A percentile compares a stretch with the other conserved stretches of the same genome.
phyloP scores from a whole-genome alignment of 352 stramenopile genomes.

The Pythium brachiatum region DNA sequence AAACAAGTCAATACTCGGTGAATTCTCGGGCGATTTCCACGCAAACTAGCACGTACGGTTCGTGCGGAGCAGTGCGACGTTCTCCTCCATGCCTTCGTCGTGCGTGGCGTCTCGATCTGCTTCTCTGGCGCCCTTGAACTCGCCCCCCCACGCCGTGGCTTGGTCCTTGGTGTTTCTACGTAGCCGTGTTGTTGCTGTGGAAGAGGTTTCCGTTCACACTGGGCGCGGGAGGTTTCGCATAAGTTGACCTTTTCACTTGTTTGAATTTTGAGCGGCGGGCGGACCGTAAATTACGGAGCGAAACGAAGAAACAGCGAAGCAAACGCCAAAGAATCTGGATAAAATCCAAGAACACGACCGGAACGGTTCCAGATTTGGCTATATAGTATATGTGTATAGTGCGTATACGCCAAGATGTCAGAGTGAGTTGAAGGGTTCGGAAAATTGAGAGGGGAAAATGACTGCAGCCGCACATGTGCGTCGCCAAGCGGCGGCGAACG shows the following conservation, averaged over 20 bases:
- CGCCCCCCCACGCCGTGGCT: no score
- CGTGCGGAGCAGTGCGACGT: conserved; percentile 55
- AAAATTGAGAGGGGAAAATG: conserved; percentile 27
- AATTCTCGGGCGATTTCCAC: neutral
- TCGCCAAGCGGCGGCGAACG: conserved; percentile 50
- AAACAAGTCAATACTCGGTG: neutral
- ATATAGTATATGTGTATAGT: neutral
- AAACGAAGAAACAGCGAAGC: neutral
- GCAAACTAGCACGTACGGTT: conserved; percentile 31
- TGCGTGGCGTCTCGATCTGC: neutral
- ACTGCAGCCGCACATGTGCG: conserved; percentile 54
- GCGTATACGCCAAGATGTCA: neutral
- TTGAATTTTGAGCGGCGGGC: conserved; percentile 12
- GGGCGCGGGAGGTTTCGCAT: conserved; percentile 10
- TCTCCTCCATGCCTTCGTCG: conserved; percentile 44
- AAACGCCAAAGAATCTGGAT: neutral
- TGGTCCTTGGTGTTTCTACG: neutral
- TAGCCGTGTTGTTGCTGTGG: neutral
- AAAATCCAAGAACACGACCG: neutral
- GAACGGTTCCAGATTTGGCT: neutral
- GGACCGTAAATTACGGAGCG: conserved; percentile 11
- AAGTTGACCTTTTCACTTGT: conserved; percentile 12
- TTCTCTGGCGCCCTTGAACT: neutral
- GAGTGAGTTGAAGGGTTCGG: conserved; percentile 1
- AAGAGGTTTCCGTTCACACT: conserved; percentile 15